Conservation (phyloP, 2,329 filamentous ascomycete genomes). For the Talaromyces sp. region DNA sequence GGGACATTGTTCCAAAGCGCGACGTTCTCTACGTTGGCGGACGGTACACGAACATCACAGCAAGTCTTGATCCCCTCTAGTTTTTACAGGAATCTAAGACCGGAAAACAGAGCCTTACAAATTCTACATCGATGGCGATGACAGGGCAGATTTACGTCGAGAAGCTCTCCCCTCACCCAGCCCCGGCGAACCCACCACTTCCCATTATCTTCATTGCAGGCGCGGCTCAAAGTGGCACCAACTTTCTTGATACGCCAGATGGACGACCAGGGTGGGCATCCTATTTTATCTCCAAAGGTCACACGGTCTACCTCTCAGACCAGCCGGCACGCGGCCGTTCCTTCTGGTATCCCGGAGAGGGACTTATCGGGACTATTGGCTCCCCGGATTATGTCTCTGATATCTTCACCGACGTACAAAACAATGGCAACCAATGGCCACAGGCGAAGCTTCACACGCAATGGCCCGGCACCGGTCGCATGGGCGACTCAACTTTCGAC, state of each 20-base stretch:
- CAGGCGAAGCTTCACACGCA: slow-evolving; percentile 36
- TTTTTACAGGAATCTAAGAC: not conserved
- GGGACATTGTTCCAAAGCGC: not conserved
- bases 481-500: slow-evolving; percentile 26
- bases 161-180: not conserved
- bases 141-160: not conserved
- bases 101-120: not conserved
- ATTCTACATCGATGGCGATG: not conserved
- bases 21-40: not conserved
- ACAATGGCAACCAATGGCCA: slow-evolving; percentile 20
- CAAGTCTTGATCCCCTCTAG: not conserved
- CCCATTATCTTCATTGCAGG: slow-evolving; percentile 2
- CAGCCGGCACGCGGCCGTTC: not conserved
- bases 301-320: not conserved
- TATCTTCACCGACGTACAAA: not conserved
- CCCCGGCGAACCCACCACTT: not conserved
- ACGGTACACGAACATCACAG: not conserved
- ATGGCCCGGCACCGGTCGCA: slow-evolving; percentile 33
- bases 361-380: not conserved
- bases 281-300: not conserved
- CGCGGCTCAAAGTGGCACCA: slow-evolving; percentile 1
- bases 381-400: not conserved
- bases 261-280: slow-evolving; percentile 3
- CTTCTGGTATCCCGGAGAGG: not conserved
- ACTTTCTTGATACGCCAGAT: slow-evolving; percentile 1